These are phyloP conservation scores for Zoysia matrella DNA, from an alignment of 202 grass and related monocot species.

Conservation along the genomic window DNA sequence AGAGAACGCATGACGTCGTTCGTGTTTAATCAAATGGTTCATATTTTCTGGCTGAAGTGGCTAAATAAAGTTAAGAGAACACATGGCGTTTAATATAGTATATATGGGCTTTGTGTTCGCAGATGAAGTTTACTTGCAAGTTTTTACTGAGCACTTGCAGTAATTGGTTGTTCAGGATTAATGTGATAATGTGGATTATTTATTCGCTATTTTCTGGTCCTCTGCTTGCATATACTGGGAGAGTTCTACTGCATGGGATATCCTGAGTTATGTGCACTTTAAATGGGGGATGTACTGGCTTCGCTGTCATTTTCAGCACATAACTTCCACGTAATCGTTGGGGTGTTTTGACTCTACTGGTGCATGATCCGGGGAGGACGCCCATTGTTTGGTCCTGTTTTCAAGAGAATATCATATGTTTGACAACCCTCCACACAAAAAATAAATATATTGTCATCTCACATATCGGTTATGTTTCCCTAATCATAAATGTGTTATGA, in stretches of 20 bases:
- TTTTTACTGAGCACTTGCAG: conserved; percentile 93
- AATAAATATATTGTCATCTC: conserved; percentile 23
- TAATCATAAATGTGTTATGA: conserved; percentile 51
- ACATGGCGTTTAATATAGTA: too few relatives aligned
- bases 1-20: too few relatives aligned
- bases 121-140: conserved; percentile 77
- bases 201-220: conserved; percentile 39
- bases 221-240: conserved; percentile 49
- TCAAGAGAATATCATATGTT: conserved; percentile 34
- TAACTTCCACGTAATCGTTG: conserved; percentile 3
- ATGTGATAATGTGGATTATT: conserved; percentile 35
- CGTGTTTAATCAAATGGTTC: too few relatives aligned
- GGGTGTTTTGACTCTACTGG: not conserved
- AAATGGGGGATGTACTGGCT: not conserved
- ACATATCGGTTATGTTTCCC: conserved; percentile 21
- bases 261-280: conserved; percentile 49
- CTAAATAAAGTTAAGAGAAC: too few relatives aligned
- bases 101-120: conserved; percentile 54
- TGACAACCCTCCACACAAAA: conserved; percentile 30
- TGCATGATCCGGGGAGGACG: conserved; percentile 36
- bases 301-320: not conserved
- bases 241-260: conserved; percentile 48
- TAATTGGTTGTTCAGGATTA: conserved; percentile 71
- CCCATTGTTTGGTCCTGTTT: conserved; percentile 13
- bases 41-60: too few relatives aligned